A percentile compares a stretch with the other conserved stretches of the same genome.
phyloP scores from a whole-genome alignment of 768 basidiomycete species.

The Suillus variegatus region DNA sequence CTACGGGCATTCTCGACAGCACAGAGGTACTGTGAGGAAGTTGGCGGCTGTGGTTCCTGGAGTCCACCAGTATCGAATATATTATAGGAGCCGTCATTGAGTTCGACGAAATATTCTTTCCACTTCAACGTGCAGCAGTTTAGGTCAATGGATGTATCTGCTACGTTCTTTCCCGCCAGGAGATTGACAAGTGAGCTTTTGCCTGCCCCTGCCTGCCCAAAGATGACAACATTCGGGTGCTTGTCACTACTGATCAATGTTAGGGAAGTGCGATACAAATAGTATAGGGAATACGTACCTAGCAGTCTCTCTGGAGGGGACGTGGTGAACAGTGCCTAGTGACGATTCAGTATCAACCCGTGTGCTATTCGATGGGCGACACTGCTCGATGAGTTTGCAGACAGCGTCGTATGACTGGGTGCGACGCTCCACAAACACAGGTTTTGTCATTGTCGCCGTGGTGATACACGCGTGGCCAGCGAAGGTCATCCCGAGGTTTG shows the following conservation, averaged over 20 bases:
- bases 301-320: too few species aligned
- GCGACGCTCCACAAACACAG: constrained; percentile 9
- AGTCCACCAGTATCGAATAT: too few species aligned
- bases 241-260: constrained; percentile 11
- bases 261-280: not conserved
- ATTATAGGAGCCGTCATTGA: constrained; percentile 20
- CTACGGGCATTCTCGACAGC: constrained; percentile 30
- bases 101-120: too few species aligned
- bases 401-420: constrained; percentile 37
- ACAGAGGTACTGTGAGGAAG: constrained; percentile 18
- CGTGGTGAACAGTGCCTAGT: constrained; percentile 19
- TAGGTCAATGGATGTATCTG: constrained; percentile 28
- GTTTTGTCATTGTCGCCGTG: constrained; percentile 2
- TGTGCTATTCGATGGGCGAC: constrained; percentile 20
- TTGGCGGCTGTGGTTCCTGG: constrained; percentile 25
- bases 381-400: constrained; percentile 39
- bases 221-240: constrained; percentile 34
- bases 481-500: not conserved
- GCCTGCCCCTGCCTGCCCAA: constrained; percentile 40
- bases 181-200: constrained; percentile 35
- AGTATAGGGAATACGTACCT: not conserved
- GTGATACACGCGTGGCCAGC: not conserved
- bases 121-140: constrained; percentile 37
- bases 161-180: constrained; percentile 26
- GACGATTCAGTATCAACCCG: constrained; percentile 13